phyloP scores from a whole-genome alignment of 2,329 filamentous ascomycete species.

The Curvularia sp. region DNA sequence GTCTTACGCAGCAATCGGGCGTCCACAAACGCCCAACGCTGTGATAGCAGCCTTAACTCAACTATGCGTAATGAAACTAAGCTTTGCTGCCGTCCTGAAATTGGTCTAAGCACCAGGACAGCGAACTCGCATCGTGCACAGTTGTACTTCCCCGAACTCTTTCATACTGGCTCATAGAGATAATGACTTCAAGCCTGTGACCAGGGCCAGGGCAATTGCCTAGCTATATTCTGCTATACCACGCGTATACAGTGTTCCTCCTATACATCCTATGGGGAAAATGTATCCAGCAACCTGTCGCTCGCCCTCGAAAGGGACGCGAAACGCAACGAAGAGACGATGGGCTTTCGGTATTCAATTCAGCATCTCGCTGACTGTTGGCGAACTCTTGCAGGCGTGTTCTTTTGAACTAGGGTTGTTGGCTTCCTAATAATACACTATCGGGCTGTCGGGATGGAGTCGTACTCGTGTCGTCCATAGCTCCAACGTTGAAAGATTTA shows the following conservation, averaged over 20 bases:
- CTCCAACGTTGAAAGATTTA: not conserved
- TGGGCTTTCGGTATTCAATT: not conserved
- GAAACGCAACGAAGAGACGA: not conserved
- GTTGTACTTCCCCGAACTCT: not conserved
- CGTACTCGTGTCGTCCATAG: not conserved
- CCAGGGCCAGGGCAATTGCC: not conserved
- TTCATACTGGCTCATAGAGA: not conserved
- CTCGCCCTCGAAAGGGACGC: not conserved
- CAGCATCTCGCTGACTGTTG: not conserved
- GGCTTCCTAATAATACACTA: not conserved
- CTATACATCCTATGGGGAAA: not conserved
- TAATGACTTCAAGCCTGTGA: not conserved
- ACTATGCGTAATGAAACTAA: not conserved
- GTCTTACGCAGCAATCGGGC: not conserved
- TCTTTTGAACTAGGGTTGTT: not conserved
- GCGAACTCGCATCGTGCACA: not conserved
- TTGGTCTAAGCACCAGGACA: not conserved
- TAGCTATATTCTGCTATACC: not conserved
- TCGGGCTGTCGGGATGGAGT: not conserved
- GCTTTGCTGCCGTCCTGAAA: not conserved
- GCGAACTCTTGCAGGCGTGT: not conserved
- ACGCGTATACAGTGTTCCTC: too few relatives aligned
- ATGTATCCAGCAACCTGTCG: not conserved
- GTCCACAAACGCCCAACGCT: constrained; percentile 11
- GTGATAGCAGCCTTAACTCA: too few relatives aligned